These are phyloP conservation scores for Nannizzia gypsea DNA, from an alignment of 2,329 filamentous ascomycete species.

Conservation along the genomic window DNA sequence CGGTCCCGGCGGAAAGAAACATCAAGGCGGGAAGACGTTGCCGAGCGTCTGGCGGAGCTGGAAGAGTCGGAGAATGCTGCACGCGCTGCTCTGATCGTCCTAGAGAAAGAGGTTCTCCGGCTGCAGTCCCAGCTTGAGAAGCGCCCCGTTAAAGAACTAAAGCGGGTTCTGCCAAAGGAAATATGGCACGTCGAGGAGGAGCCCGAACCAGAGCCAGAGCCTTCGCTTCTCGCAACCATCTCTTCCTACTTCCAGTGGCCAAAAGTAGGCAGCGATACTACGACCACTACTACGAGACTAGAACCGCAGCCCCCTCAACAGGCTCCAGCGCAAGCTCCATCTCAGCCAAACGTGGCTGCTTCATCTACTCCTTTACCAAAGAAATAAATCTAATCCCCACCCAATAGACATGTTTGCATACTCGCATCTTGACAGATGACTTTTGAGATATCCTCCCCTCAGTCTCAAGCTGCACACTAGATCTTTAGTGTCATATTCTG, in stretches of 20 bases:
- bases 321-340: neutral
- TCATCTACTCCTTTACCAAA: neutral
- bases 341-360: neutral
- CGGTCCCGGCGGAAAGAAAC: conserved; percentile 50
- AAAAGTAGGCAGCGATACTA: neutral
- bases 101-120: conserved; percentile 37
- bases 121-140: conserved; percentile 29
- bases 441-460: neutral
- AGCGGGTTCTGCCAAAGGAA: conserved; percentile 30
- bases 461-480: neutral
- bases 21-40: conserved; percentile 48
- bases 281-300: too few relatives aligned
- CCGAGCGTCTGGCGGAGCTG: conserved; percentile 46
- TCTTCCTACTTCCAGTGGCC: conserved; percentile 6
- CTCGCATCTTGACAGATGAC: neutral
- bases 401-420: neutral
- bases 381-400: neutral
- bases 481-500: neutral
- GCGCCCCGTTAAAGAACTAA: conserved; percentile 18
- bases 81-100: conserved; percentile 29
- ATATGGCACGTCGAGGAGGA: conserved; percentile 28
- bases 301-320: neutral
- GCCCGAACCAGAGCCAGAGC: conserved; percentile 18
- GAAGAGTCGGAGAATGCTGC: conserved; percentile 39
- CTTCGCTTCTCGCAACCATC: conserved; percentile 6